A percentile compares a stretch with the other conserved stretches of the same genome.
Evolutionary conservation across 2,329 filamentous ascomycete species (phyloP).

Genomic region (Ciborinia camelliae): DNA sequence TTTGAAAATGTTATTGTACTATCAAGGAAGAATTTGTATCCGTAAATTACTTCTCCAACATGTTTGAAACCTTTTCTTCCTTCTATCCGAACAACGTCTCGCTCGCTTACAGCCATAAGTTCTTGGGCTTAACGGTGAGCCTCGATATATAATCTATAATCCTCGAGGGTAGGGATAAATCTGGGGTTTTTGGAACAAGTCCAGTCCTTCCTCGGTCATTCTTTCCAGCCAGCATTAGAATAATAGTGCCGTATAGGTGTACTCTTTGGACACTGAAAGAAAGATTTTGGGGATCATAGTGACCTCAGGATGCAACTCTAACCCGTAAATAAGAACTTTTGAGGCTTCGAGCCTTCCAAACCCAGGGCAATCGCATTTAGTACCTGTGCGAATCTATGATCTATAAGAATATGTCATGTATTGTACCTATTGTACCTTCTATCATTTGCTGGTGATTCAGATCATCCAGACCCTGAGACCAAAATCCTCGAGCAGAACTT

Average conservation of each 20-base stretch:
- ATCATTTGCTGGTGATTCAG: neutral
- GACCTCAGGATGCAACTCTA: constrained; percentile 1
- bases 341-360: neutral
- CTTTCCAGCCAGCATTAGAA: neutral
- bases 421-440: neutral
- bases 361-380: neutral
- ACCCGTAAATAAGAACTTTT: neutral
- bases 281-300: neutral
- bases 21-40: neutral
- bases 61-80: neutral
- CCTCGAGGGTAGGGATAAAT: constrained; percentile 17
- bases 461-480: neutral
- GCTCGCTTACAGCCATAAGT: neutral
- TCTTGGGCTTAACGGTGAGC: constrained; percentile 10
- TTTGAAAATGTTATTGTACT: neutral
- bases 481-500: neutral
- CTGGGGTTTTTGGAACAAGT: constrained; percentile 14
- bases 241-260: constrained; percentile 15
- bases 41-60: neutral
- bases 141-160: constrained; percentile 12
- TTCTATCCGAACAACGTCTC: constrained; percentile 5
- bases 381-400: neutral
- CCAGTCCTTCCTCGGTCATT: constrained; percentile 9
- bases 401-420: neutral
- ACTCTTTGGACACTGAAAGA: neutral